Evolutionary conservation across 306 rosid species (phyloP).

Genomic region (Casuarina cunninghamiana): DNA sequence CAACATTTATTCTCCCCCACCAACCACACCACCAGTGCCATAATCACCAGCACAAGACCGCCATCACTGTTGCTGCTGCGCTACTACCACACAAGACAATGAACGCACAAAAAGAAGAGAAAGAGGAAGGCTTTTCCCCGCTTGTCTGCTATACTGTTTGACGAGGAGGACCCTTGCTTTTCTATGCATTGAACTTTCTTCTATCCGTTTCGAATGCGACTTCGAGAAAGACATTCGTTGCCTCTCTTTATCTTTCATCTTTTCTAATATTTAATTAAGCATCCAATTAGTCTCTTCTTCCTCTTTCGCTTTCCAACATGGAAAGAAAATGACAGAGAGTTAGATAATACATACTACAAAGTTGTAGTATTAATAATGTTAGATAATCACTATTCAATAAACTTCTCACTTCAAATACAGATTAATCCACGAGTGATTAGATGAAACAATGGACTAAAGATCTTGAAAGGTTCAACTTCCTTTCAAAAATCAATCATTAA

Average conservation of each 20-base stretch:
- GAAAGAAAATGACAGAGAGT: too few relatives aligned
- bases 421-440: too few relatives aligned
- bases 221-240: conserved; percentile 29
- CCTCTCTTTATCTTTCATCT: neutral
- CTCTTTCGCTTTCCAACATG: neutral
- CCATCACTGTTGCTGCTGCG: neutral
- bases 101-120: neutral
- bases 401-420: too few relatives aligned
- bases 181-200: conserved; percentile 26
- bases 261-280: neutral
- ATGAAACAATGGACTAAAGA: too few relatives aligned
- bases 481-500: too few relatives aligned
- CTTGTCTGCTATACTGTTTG: conserved; percentile 34
- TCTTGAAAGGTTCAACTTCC: too few relatives aligned
- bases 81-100: conserved; percentile 12
- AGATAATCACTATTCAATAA: too few relatives aligned
- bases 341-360: too few relatives aligned
- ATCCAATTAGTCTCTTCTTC: neutral
- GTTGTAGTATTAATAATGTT: too few relatives aligned
- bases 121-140: conserved; percentile 17
- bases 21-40: conserved; percentile 50
- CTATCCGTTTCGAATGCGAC: conserved; percentile 50
- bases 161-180: neutral
- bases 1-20: conserved; percentile 78
- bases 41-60: conserved; percentile 34